Percentiles rank a stretch among this genome's conserved stretches.
Conservation (phyloP, 208 protist species). For the Trypanosoma vivax region DNA sequence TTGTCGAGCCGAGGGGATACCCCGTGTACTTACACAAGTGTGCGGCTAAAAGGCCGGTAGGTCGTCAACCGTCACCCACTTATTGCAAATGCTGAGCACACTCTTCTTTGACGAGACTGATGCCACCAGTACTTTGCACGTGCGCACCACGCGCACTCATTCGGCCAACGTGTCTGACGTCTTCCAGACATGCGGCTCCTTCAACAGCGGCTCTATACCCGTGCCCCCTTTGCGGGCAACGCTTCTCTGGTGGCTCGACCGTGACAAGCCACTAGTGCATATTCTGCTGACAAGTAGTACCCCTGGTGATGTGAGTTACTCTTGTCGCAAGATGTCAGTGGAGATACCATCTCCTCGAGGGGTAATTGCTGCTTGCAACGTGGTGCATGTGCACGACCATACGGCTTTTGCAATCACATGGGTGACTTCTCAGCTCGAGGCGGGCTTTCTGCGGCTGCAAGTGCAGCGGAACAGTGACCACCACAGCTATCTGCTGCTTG, state of each 20-base stretch:
- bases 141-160: conserved; percentile 12
- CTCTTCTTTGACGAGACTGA: conserved; percentile 73
- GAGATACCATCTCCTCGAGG: conserved; percentile 34
- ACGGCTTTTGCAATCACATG: conserved; percentile 48
- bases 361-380: conserved; percentile 56
- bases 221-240: conserved; percentile 49
- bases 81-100: conserved; percentile 63
- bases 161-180: not conserved
- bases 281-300: conserved; percentile 53
- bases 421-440: conserved; percentile 29
- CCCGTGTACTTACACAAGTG: too few relatives aligned
- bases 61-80: too few relatives aligned
- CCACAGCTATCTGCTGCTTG: conserved; percentile 40
- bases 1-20: too few relatives aligned
- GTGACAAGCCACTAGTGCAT: conserved; percentile 35
- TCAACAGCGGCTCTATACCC: conserved; percentile 41
- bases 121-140: conserved; percentile 43
- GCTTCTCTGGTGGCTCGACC: conserved; percentile 71
- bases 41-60: too few relatives aligned
- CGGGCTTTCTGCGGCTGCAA: conserved; percentile 36
- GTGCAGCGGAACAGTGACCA: conserved; percentile 50
- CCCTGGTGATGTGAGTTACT: conserved; percentile 30
- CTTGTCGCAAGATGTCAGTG: conserved; percentile 54
- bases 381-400: conserved; percentile 43
- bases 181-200: conserved; percentile 11